Conservation (phyloP, 2,329 filamentous ascomycete genomes). For the Penicillium decumbens region DNA sequence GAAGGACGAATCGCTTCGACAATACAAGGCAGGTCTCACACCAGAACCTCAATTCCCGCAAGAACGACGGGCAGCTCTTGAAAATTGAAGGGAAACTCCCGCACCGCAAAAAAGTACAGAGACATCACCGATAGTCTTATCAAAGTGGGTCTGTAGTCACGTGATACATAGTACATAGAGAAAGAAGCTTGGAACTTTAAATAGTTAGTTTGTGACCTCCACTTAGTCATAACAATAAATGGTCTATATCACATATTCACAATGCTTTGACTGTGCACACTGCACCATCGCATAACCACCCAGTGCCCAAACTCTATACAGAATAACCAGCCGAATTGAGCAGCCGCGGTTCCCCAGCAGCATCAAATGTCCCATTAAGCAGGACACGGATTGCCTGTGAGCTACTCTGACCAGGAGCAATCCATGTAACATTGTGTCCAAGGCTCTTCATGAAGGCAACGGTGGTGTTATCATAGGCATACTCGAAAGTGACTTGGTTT, state of each 20-base stretch:
- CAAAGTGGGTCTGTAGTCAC: not conserved
- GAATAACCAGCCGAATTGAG: slow-evolving; percentile 62
- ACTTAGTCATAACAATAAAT: not conserved
- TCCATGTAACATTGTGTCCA: slow-evolving; percentile 70
- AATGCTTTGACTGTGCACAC: not conserved
- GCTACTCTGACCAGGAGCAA: slow-evolving; percentile 59
- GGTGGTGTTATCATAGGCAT: slow-evolving; percentile 60
- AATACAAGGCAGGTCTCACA: not conserved
- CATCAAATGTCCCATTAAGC: slow-evolving; percentile 67
- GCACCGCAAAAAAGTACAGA: not conserved
- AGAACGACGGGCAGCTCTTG: not conserved
- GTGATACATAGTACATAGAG: not conserved
- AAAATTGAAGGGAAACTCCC: not conserved
- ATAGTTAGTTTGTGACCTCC: not conserved
- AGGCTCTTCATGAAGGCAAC: slow-evolving; percentile 58
- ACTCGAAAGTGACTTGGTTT: slow-evolving; percentile 64
- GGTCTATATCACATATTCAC: not conserved
- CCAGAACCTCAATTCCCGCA: not conserved
- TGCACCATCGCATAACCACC: no score
- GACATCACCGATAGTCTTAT: slow-evolving; percentile 4
- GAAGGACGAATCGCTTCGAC: not conserved
- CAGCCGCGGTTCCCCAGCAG: slow-evolving; percentile 71
- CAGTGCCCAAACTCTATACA: slow-evolving; percentile 32
- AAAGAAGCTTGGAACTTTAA: not conserved
- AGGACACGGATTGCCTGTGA: slow-evolving; percentile 65